These are phyloP conservation scores for Crotalaria pallida DNA, from an alignment of 306 rosid genomes.

Conservation along the genomic window DNA sequence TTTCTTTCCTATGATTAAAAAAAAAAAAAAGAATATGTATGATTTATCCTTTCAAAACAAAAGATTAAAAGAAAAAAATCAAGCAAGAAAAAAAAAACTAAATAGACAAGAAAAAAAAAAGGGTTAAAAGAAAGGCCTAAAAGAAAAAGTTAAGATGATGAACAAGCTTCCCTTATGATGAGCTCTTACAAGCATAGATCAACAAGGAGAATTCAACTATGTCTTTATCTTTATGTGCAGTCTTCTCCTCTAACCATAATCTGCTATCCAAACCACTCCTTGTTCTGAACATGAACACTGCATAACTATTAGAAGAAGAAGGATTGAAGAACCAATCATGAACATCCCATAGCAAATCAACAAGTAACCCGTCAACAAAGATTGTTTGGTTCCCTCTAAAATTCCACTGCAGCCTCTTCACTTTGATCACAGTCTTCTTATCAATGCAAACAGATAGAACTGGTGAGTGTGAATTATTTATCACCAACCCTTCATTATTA, in stretches of 20 bases:
- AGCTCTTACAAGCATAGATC: slow-evolving; percentile 87
- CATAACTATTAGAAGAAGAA: slow-evolving; percentile 39
- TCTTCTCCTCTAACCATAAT: slow-evolving; percentile 81
- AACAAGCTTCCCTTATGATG: slow-evolving; percentile 28
- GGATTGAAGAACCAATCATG: slow-evolving; percentile 87
- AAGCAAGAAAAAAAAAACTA: neutral
- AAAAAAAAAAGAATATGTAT: slow-evolving; percentile 22
- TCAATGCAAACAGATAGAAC: slow-evolving; percentile 63
- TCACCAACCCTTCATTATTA: slow-evolving; percentile 35
- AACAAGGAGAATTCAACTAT: slow-evolving; percentile 69
- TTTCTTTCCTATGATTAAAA: neutral
- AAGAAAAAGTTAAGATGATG: neutral
- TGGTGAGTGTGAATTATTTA: slow-evolving; percentile 27
- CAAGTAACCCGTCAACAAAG: slow-evolving; percentile 81
- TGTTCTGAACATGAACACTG: slow-evolving; percentile 88
- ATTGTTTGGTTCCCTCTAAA: slow-evolving; percentile 90
- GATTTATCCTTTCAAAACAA: slow-evolving; percentile 31
- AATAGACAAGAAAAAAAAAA: neutral
- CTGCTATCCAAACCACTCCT: slow-evolving; percentile 88
- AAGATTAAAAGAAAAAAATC: slow-evolving; percentile 6
- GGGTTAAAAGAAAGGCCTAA: neutral
- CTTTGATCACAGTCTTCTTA: slow-evolving; percentile 71
- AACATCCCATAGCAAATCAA: slow-evolving; percentile 97
- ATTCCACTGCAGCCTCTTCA: slow-evolving; percentile 91
- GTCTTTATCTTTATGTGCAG: slow-evolving; percentile 50